Conservation (phyloP, 805 yeast genomes). For the Starmera caribaea region DNA sequence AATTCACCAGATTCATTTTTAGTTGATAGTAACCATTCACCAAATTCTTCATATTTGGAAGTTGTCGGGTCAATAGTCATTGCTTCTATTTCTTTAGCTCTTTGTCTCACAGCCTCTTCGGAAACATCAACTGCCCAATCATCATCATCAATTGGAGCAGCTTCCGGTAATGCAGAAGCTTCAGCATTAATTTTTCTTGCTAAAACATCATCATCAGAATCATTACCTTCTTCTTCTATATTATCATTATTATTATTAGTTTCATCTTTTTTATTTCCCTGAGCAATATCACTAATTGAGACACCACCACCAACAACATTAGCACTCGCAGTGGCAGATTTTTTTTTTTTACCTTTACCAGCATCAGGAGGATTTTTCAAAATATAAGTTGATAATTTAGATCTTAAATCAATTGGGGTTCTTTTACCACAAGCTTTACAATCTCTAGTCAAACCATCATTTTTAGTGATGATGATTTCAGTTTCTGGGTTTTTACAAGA, state of each 20-base stretch:
- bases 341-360: conserved; percentile 55
- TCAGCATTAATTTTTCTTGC: conserved; percentile 77
- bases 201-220: conserved; percentile 62
- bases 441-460: conserved; percentile 72
- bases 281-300: conserved; percentile 71
- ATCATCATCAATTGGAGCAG: conserved; percentile 68
- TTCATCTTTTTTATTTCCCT: conserved; percentile 27
- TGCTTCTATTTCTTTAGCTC: conserved; percentile 82
- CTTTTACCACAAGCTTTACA: conserved; percentile 98
- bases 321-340: conserved; percentile 83
- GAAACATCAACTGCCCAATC: conserved; percentile 98
- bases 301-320: conserved; percentile 83
- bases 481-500: conserved; percentile 97
- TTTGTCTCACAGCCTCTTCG: conserved; percentile 87
- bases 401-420: conserved; percentile 74
- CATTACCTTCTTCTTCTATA: conserved; percentile 33
- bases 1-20: conserved; percentile 47
- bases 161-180: conserved; percentile 58
- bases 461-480: conserved; percentile 71
- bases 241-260: conserved; percentile 17
- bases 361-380: conserved; percentile 79
- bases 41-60: conserved; percentile 61
- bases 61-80: conserved; percentile 30
- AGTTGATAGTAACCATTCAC: conserved; percentile 71
- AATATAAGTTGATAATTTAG: conserved; percentile 78